A percentile compares a stretch with the other conserved stretches of the same genome.
Conservation (phyloP, 331 rosid species). For the Quercus tomentella region DNA sequence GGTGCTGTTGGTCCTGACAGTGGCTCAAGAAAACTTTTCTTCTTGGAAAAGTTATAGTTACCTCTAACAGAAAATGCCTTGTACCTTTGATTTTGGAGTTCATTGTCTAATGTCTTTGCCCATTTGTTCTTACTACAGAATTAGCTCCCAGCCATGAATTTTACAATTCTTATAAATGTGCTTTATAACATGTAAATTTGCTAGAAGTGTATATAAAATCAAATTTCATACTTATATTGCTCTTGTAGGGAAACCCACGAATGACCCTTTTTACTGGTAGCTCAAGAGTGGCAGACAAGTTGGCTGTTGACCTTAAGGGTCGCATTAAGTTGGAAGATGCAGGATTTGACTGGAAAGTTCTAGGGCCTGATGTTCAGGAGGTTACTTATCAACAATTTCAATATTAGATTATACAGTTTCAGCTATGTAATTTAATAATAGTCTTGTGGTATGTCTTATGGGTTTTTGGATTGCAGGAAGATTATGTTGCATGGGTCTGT, state of each 20-base stretch:
- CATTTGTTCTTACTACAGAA: not conserved
- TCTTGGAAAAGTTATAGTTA: not conserved
- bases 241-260: conserved; percentile 70
- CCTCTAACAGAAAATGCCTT: not conserved
- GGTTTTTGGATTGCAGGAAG: conserved; percentile 58
- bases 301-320: conserved; percentile 78
- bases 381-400: conserved; percentile 32
- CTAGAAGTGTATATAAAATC: not conserved
- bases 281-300: conserved; percentile 95
- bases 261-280: conserved; percentile 99
- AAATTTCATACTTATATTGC: conserved; percentile 8
- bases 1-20: not conserved
- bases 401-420: not conserved
- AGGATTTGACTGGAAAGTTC: conserved; percentile 96
- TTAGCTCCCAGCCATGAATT: not conserved
- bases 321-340: conserved; percentile 95
- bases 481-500: conserved; percentile 91
- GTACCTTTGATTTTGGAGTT: not conserved
- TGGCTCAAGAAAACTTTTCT: not conserved
- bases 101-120: not conserved
- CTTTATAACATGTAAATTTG: not conserved
- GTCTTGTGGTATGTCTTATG: conserved; percentile 9
- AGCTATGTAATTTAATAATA: not conserved
- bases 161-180: not conserved
- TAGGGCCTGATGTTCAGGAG: conserved; percentile 97